These are phyloP conservation scores for Xylaria sp. DNA, from an alignment of 2,329 filamentous ascomycete species.

Conservation along the genomic window DNA sequence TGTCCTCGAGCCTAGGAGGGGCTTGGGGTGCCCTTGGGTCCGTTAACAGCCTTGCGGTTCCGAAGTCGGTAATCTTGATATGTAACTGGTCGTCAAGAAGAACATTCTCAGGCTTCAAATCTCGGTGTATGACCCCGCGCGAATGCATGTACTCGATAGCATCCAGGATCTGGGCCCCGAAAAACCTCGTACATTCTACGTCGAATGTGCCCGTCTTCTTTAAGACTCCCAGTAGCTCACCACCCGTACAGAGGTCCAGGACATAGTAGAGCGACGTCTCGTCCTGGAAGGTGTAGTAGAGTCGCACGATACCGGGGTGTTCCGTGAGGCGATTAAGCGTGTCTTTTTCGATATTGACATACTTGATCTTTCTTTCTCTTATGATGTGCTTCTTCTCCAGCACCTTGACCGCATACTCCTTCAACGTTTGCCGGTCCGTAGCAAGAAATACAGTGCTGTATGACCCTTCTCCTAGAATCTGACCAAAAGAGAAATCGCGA, in stretches of 20 bases:
- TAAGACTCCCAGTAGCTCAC: slow-evolving; percentile 86
- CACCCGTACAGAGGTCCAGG: slow-evolving; percentile 87
- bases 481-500: slow-evolving; percentile 92
- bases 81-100: slow-evolving; percentile 95
- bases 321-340: slow-evolving; percentile 95
- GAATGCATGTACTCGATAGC: slow-evolving; percentile 98
- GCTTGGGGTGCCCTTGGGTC: slow-evolving; percentile 53
- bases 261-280: slow-evolving; percentile 96
- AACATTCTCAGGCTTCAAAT: slow-evolving; percentile 96
- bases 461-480: slow-evolving; percentile 89
- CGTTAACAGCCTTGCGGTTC: slow-evolving; percentile 91
- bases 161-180: slow-evolving; percentile 93
- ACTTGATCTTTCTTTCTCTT: slow-evolving; percentile 99
- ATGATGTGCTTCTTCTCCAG: slow-evolving; percentile 98
- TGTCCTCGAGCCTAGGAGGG: slow-evolving; percentile 39
- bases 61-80: slow-evolving; percentile 98
- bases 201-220: slow-evolving; percentile 96
- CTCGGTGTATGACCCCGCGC: slow-evolving; percentile 91
- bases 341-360: slow-evolving; percentile 99
- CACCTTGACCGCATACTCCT: slow-evolving; percentile 98
- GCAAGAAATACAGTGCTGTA: slow-evolving; percentile 96
- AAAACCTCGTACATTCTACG: slow-evolving; percentile 90
- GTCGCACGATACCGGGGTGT: slow-evolving; percentile 90
- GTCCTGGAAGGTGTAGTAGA: slow-evolving; percentile 99
- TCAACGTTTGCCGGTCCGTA: slow-evolving; percentile 89